Evolutionary conservation across 139 green algal species (phyloP).

Genomic region (Astrephomene gubernaculifera): DNA sequence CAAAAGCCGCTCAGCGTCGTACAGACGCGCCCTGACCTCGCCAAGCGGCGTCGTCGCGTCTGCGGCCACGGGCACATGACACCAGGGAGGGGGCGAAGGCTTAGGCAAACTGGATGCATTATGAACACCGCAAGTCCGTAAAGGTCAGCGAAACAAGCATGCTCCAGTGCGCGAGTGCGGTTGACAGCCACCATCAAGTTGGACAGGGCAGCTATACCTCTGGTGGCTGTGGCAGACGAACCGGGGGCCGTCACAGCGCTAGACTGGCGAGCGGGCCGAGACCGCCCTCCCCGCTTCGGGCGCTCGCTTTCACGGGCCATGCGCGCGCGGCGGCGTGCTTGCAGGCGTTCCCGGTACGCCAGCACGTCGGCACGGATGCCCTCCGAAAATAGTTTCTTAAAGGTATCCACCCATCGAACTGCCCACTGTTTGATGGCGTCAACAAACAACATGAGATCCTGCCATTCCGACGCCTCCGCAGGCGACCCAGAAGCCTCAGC

Average conservation of each 20-base stretch:
- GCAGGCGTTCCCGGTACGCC: neutral
- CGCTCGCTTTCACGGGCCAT: neutral
- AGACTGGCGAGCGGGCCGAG: neutral
- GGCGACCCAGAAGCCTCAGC: too few species aligned
- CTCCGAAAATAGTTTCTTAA: neutral
- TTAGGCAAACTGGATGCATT: too few species aligned
- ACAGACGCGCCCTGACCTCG: neutral
- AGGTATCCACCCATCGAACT: neutral
- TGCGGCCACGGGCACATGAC: neutral
- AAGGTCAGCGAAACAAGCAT: too few species aligned
- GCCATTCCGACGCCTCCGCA: constrained; percentile 28
- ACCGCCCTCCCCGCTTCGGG: neutral
- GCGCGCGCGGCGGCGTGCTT: neutral
- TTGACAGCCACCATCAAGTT: neutral
- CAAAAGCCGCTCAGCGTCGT: neutral
- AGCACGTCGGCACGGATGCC: constrained; percentile 35
- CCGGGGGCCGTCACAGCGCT: neutral
- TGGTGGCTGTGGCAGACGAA: too few species aligned
- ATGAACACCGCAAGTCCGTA: too few species aligned
- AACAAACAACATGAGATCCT: constrained; percentile 37
- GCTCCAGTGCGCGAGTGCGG: neutral
- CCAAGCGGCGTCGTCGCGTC: constrained; percentile 12
- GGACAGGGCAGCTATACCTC: too few species aligned
- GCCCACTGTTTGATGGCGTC: constrained; percentile 19
- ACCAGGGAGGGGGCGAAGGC: too few species aligned